Percentiles rank a stretch among this genome's conserved stretches.
Evolutionary conservation across 148 eudicot genomes (phyloP).

Genomic region (Amaranthus palmeri): DNA sequence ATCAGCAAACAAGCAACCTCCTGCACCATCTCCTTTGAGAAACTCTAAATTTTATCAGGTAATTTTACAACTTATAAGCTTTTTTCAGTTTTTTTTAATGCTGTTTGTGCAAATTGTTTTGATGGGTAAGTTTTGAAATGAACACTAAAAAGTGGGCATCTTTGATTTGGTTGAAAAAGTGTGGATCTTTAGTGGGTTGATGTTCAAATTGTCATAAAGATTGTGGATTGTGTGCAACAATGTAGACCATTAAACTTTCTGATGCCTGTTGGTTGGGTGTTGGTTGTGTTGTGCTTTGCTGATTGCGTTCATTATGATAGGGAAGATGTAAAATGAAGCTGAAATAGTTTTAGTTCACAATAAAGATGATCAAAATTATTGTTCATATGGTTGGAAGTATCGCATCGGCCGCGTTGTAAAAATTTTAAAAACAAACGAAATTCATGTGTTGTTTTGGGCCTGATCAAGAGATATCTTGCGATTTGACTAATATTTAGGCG

Average conservation of each 20-base stretch:
- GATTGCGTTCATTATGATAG: constrained; percentile 21
- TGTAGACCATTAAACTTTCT: constrained; percentile 14
- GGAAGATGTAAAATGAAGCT: constrained; percentile 8
- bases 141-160: not conserved
- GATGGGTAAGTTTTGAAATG: not conserved
- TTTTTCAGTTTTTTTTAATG: not conserved
- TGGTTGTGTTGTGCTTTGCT: constrained; percentile 21
- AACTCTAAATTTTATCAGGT: constrained; percentile 75
- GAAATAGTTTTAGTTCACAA: not conserved
- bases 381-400: no score
- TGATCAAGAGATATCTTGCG: no score
- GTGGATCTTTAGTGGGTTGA: constrained; percentile 28
- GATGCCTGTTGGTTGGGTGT: not conserved
- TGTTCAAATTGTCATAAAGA: not conserved
- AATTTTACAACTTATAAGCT: not conserved
- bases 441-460: no score
- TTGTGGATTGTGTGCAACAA: constrained; percentile 20
- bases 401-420: no score
- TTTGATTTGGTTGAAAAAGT: constrained; percentile 12
- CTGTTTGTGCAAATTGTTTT: not conserved
- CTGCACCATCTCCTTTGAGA: constrained; percentile 77
- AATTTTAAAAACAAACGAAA: no score
- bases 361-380: constrained; percentile 2
- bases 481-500: no score
- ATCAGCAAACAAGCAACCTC: constrained; percentile 57